A percentile compares a stretch with the other conserved stretches of the same genome.
phyloP scores from a whole-genome alignment of 2,329 filamentous ascomycete species.

The Fusarium sarcochroum region DNA sequence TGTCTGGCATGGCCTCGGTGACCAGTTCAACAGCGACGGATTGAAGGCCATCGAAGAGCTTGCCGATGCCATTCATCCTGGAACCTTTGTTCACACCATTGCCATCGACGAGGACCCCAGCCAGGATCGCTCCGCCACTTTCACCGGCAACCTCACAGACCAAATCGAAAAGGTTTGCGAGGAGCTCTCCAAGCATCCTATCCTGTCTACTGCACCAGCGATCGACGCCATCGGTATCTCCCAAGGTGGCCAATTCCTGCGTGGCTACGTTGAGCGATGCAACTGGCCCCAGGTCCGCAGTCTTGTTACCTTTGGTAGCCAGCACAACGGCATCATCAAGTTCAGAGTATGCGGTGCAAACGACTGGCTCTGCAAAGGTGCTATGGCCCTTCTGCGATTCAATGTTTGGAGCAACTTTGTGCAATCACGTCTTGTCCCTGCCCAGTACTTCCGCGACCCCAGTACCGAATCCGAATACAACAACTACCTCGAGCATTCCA shows the following conservation, averaged over 20 bases:
- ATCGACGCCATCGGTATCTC: constrained; percentile 95
- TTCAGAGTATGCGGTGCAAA: constrained; percentile 80
- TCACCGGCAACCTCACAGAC: constrained; percentile 88
- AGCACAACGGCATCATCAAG: constrained; percentile 91
- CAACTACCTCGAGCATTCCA: constrained; percentile 82
- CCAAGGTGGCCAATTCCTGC: constrained; percentile 96
- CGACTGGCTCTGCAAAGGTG: constrained; percentile 86
- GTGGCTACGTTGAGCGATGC: constrained; percentile 90
- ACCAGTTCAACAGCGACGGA: constrained; percentile 82
- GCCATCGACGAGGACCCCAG: constrained; percentile 75
- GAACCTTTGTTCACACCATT: constrained; percentile 87
- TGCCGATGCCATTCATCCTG: constrained; percentile 80
- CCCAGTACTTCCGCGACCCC: constrained; percentile 91
- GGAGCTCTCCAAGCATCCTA: constrained; percentile 80
- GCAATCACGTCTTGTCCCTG: constrained; percentile 86
- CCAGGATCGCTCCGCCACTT: constrained; percentile 85
- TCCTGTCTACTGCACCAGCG: constrained; percentile 84
- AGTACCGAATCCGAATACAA: constrained; percentile 61
- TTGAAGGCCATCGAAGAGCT: constrained; percentile 79
- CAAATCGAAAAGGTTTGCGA: constrained; percentile 84
- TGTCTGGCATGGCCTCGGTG: constrained; percentile 90
- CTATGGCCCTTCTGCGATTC: constrained; percentile 81
- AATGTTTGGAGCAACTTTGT: constrained; percentile 87
- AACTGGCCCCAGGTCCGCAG: constrained; percentile 80
- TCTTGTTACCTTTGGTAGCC: constrained; percentile 89